Base-by-base conservation (phyloP, 129 eudicot species). In the Flaveria brownii region DNA sequence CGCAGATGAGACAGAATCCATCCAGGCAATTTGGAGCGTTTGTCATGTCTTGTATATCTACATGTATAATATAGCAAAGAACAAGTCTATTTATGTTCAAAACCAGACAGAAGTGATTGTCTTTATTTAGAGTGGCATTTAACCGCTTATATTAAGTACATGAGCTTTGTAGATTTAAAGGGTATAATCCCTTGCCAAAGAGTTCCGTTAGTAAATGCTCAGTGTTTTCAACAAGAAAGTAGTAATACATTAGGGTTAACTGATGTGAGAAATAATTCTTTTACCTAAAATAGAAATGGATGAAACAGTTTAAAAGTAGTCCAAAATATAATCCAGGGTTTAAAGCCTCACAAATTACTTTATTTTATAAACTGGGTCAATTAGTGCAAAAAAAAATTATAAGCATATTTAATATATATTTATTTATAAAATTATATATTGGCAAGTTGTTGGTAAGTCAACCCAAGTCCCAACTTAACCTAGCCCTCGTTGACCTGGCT, bases 1-100 rank as follows among this genome's bases (percentile, higher is more conserved):
- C 96, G 96, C 41, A 95, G 81, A 70, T 95, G 97, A 15, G 99
- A 87, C 67, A 95, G 77, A 36, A 95, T 95, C 99, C 97, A 95
- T 73, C 99, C 90, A 50, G 99, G 97, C 84, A 95, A 78, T 82
- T 95, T 95, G 25, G 97, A 91, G 50, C 97, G 96, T 70, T 95
- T 95, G 61, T 95, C 99, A 79, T 95, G 97, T 65, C 97, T 87
- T 68, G 87, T 95, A 80, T 95, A 95, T 84, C 97, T 91, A 71
- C 78, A 81, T 62, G 68, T 60, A 71, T 1, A 47, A 16, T 62
- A 68, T 15, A 55, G 6, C 68, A 51, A 50, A 6, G 12, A 68
- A 68, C 39, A 55, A 43, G 42, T 68, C 67, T 54, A 51, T 20
- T 60, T 22, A 57, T 20, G 33, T 36, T 56, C 36, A 18, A n/a